Conservation (phyloP, 2,329 filamentous ascomycete species). For the Verticillium nubilum region DNA sequence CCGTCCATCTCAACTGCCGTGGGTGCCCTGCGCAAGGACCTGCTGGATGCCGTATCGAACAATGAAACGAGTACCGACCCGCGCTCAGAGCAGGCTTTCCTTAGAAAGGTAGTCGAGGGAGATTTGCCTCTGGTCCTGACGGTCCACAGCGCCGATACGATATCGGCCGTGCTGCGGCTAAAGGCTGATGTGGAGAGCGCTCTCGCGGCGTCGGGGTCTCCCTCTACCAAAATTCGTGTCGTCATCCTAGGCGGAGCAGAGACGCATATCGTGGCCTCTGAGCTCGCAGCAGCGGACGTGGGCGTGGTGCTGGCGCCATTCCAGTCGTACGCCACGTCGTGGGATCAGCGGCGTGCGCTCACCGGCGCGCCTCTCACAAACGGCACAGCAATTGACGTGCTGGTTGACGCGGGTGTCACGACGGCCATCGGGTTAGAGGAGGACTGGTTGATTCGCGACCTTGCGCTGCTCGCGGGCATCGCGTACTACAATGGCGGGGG, state of each 20-base stretch:
- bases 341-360: conserved; percentile 58
- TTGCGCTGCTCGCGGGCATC: conserved; percentile 55
- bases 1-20: conserved; percentile 50
- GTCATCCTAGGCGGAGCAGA: conserved; percentile 59
- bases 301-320: conserved; percentile 57
- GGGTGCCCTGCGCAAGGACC: conserved; percentile 43
- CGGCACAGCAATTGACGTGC: conserved; percentile 52
- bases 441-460: conserved; percentile 56
- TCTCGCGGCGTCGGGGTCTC: conserved; percentile 11
- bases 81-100: conserved; percentile 44
- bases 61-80: conserved; percentile 28
- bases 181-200: conserved; percentile 50
- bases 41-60: conserved; percentile 40
- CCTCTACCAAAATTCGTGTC: conserved; percentile 35
- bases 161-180: conserved; percentile 52
- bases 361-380: conserved; percentile 62
- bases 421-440: conserved; percentile 55
- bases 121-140: conserved; percentile 50
- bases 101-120: conserved; percentile 49
- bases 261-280: conserved; percentile 51
- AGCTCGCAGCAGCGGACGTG: conserved; percentile 50
- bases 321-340: conserved; percentile 46
- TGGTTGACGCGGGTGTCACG: conserved; percentile 53
- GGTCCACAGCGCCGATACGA: conserved; percentile 58
- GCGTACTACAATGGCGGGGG: conserved; percentile 53